Evolutionary conservation across 2,329 filamentous ascomycete species (phyloP), one percentile per base, ranked within the genome.

Genomic region (Domatiomyces catenatus): DNA sequence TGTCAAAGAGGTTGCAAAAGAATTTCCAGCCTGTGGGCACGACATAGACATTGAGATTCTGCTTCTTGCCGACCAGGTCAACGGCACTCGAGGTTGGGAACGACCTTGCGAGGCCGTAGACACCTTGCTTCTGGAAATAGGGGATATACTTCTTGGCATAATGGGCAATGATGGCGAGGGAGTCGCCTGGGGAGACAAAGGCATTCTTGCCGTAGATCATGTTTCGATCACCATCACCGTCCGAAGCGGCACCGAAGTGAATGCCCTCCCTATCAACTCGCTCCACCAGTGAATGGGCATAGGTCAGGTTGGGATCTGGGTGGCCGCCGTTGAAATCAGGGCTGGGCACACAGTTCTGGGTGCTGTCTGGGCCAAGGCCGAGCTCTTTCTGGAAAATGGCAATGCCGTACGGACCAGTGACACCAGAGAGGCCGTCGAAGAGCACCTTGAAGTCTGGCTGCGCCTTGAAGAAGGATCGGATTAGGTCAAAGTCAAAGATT

Each of bases 21-120:
- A 95, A 95, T 71, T 95, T 95, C 92, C 92, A 98, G 62, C 92
- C 92, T 0, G 92, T 98, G 39, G 92, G 92, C 1, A 98, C 92
- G 71, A 98, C 92, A 71, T 98, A 98, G 71, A 80, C 84, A 71
- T 86, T 74, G 43, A 98, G 77, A 36, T 85, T 85, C 73, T 95
- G 90, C 63, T 87, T 88, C 77, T 94, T 86, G 60, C 92, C 92
- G 42, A 98, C 92, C 15, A 94, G 81, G 66, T 98, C 92, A 49
- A 98, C 86, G 19, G 92, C 92, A 43, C 87, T 88, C 10, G 87
- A 94, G 5, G 92, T 98, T 51, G 92, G 92, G 92, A 98, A 98
- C 67, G 86, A 94, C 59, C 92, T 86, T 46, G 92, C 92, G 51
- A 98, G 80, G 54, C 92, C 92, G 65, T 89, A 92, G 55, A 98